A percentile compares a stretch with the other conserved stretches of the same genome.
phyloP scores from a whole-genome alignment of 768 basidiomycete genomes.

The Thelephora ganbajun region DNA sequence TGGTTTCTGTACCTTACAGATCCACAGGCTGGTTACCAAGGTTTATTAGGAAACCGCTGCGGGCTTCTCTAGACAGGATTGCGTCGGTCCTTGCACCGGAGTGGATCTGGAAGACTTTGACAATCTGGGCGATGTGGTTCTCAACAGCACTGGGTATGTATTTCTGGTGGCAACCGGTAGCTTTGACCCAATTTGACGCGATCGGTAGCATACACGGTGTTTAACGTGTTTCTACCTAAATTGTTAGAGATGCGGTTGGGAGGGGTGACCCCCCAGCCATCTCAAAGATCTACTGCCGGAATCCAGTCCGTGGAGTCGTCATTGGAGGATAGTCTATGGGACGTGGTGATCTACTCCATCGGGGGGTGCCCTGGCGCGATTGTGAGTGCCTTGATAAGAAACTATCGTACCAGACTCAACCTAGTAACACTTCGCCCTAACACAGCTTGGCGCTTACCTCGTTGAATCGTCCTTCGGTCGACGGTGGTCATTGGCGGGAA shows the following conservation, averaged over 20 bases:
- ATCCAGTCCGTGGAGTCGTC: conserved; percentile 23
- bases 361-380: conserved; percentile 79
- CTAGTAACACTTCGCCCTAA: background rate
- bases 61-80: conserved; percentile 57
- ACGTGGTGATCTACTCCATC: conserved; percentile 75
- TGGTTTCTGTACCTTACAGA: background rate
- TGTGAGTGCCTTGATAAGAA: conserved; percentile 27
- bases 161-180: background rate
- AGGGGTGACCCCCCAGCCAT: conserved; percentile 1
- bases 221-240: conserved; percentile 85
- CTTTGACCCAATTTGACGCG: background rate
- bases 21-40: conserved; percentile 29
- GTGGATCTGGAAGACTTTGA: conserved; percentile 62
- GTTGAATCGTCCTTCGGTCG: conserved; percentile 61
- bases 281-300: conserved; percentile 4
- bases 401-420: background rate
- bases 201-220: conserved; percentile 67
- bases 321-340: conserved; percentile 58
- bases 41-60: conserved; percentile 42
- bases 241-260: conserved; percentile 49
- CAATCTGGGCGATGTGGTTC: conserved; percentile 73
- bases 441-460: conserved; percentile 73
- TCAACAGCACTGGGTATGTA: conserved; percentile 60
- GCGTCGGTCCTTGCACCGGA: conserved; percentile 58
- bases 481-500: conserved; percentile 57